Evolutionary conservation across 1,284 basidiomycete species (phyloP), one percentile per base, ranked within the genome.

Genomic region (Cutaneotrichosporon spelunceum): DNA sequence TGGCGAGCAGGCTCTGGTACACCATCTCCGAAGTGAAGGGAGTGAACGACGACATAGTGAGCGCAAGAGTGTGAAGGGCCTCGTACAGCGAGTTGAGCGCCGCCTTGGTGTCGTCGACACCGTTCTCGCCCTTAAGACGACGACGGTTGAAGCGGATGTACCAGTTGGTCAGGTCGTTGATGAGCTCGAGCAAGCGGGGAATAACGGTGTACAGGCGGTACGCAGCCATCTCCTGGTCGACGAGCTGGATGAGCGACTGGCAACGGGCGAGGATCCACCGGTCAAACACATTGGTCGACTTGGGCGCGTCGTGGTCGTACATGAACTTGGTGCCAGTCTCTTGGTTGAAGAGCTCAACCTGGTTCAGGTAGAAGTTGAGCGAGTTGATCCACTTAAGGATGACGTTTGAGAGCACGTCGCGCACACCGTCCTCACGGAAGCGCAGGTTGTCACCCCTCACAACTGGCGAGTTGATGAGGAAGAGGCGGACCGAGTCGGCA

Each of bases 111-210:
- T 99, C 95, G 70, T 93, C 89, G 62, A 85, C 82, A 6, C 95
- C 91, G 72, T 92, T 90, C 78, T 96, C 91, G 53, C 96, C 96
- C 84, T 99, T 99, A 63, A 99, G 82, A 30, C 96, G 86, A 68
- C 88, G 88, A 61, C 96, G 88, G 81, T 99, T 99, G 84, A 99
- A 99, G 58, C 96, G 93, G 73, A 99, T 99, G 81, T 99, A 99
- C 94, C 95, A 98, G 79, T 99, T 99, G 53, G 96, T 99, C 63
- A 99, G 83, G 79, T 99, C 96, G 70, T 96, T 92, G 52, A 99
- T 86, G 64, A 99, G 87, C 67, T 91, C 90, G 61, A 98, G 83
- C 58, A 99, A 82, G 30, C 91, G 86, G n/a, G 93, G 93, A 64
- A 97, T 92, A 80, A 99, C 91, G 62, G 93, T 98, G 80, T 99